Evolutionary conservation across 2,329 filamentous ascomycete genomes (phyloP), one percentile per base, ranked within the genome.

Genomic region (Cryphonectria naterciae): DNA sequence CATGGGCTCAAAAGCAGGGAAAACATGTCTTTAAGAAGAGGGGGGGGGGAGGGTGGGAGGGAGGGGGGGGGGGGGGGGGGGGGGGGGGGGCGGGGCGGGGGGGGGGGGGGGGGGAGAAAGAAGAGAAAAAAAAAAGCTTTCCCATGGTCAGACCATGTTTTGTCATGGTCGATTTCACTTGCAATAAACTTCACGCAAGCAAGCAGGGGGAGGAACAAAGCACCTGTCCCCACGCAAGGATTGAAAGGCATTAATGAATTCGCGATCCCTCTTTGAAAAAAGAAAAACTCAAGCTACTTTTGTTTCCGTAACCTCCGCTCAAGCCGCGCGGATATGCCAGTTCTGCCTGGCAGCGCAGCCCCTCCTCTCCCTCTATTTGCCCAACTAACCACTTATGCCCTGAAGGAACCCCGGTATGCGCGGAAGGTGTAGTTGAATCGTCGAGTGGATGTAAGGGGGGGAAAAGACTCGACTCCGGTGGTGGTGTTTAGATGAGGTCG

Each of bases 401-500:
- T 68, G 58, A 67, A 66, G 46, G 62, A 62, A 70, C 54, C 22
- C 68, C 49, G 65, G 52, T 70, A 67, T 73, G 65, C 65, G 65
- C 63, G 60, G 67, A 72, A 71, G 69, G 69, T 68, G 62, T 65
- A 46, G 69, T 67, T 70, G 70, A 69, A 71, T 37, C 56, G 66
- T 72, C 39, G 69, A 67, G 67, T 69, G 67, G 73, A 70, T 68
- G 65, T 65, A 32, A 32, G 32, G 32, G 61, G 60, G 32, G 70
- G 65, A 67, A 58, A 67, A 49, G 54, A 70, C 52, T 61, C 70
- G 70, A 71, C 58, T 74, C 62, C 32, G 64, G 64, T 39, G 32
- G 19, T 46, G 61, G 37, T 41, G 37, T 67, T 39, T 71, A 69
- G 64, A 87, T 87, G 39, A 90, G 84, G 75, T 88, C 87, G 77